Evolutionary conservation across 2,329 filamentous ascomycete genomes (phyloP), one percentile per base, ranked within the genome.

Genomic region (Juglanconis juglandina): DNA sequence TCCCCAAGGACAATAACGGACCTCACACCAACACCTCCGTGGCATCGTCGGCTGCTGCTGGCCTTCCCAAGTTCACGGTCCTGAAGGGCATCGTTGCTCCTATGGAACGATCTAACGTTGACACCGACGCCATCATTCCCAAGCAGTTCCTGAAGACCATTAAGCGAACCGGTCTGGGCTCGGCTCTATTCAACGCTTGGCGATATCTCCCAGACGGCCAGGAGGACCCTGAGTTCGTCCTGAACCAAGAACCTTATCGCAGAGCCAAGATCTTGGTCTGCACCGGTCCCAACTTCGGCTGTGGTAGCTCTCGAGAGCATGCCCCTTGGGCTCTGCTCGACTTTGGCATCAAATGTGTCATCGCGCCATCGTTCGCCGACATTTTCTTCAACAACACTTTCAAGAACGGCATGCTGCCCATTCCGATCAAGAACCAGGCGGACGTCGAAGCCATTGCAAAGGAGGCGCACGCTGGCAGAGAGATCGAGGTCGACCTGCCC

Each of bases 381-480:
- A 99, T 99, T 75, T 97, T 97, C 86, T 96, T 94, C 86, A 97
- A 96, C 86, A 99, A 99, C 82, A 95, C 90, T n/a, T 98, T 97
- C 85, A 98, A 99, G 84, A 99, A 99, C 80, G 94, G 94, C 79
- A 98, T 98, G 95, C 81, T 98, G 65, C 93, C 94, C 52, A 86
- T 98, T 63, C 77, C 82, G 61, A 89, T 98, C 71, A 78, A 82
- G 37, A 86, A 94, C 73, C 76, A 86, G 66, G 79, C 77, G 1
- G 81, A 84, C 37, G 79, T 97, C 4, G 81, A 89, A 48, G 81
- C 81, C 63, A 87, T 98, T 65, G 87, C 90, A 42, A 85, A 81
- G 33, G 91, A 96, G 75, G 93, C 93, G 39, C 82, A 82, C 42
- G 89, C 90, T 3, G 92, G 92, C 60, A 84, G 84, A 61, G 93